Conservation (phyloP, 2,329 filamentous ascomycete species). For the Monosporascus sp. region DNA sequence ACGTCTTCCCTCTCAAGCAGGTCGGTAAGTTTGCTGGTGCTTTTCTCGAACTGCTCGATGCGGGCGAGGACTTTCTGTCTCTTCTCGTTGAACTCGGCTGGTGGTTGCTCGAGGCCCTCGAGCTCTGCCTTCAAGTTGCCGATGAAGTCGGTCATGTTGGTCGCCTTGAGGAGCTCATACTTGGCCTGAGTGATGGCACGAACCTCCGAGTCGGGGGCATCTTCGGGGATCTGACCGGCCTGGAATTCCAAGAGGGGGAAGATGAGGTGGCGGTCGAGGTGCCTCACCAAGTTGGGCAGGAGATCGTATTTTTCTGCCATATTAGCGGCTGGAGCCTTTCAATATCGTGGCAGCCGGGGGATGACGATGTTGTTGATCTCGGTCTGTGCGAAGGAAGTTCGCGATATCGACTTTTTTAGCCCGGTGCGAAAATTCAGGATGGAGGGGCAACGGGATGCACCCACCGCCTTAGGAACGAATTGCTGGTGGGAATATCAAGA, state of each 20-base stretch:
- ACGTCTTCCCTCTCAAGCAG: constrained; percentile 85
- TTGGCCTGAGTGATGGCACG: constrained; percentile 78
- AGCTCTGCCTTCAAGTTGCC: constrained; percentile 88
- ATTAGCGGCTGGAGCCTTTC: constrained; percentile 33
- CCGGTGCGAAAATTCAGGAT: background rate
- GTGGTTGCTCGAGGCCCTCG: constrained; percentile 70
- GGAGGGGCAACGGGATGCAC: background rate
- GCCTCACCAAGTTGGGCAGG: constrained; percentile 80
- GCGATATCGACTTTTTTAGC: background rate
- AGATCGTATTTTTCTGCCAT: constrained; percentile 67
- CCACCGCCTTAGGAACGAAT: background rate
- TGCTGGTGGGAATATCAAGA: background rate
- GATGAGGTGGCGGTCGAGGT: constrained; percentile 93
- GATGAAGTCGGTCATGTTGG: constrained; percentile 99
- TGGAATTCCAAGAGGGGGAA: constrained; percentile 95
- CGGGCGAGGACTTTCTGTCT: constrained; percentile 80
- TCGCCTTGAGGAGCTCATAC: constrained; percentile 90
- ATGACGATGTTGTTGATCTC: constrained; percentile 1
- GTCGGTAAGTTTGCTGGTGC: constrained; percentile 82
- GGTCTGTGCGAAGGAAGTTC: constrained; percentile 1
- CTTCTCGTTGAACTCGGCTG: constrained; percentile 83
- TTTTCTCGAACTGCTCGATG: constrained; percentile 78
- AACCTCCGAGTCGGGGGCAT: constrained; percentile 51
- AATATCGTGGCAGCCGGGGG: constrained; percentile 32
- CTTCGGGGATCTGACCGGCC: constrained; percentile 74